Percentiles rank a stretch among this genome's conserved stretches.
Evolutionary conservation across 208 protist species (phyloP).

Genomic region (Crithidia acanthocephali): DNA sequence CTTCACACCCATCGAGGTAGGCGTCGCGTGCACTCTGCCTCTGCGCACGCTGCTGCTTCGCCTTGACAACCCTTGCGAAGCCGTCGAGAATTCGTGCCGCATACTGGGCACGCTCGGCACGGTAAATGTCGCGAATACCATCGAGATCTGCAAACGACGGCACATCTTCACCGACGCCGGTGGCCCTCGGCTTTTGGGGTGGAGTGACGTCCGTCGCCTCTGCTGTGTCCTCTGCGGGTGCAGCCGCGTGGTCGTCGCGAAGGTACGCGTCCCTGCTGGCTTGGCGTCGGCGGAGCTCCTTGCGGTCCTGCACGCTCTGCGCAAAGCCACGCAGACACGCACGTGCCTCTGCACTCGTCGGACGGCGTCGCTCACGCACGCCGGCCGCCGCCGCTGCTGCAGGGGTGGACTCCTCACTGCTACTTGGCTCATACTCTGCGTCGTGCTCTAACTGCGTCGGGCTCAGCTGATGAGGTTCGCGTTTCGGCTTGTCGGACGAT

Average conservation of each 20-base stretch:
- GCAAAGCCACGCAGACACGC: slow-evolving; percentile 17
- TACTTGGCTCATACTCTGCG: not conserved
- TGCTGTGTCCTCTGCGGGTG: not conserved
- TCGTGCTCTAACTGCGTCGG: not conserved
- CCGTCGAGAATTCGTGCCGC: slow-evolving; percentile 1
- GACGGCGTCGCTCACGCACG: not conserved
- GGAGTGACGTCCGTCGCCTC: not conserved
- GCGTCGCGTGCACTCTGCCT: slow-evolving; percentile 20
- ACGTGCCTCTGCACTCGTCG: slow-evolving; percentile 15
- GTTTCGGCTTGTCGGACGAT: not conserved
- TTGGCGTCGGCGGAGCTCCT: slow-evolving; percentile 14
- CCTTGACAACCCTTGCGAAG: slow-evolving; percentile 13
- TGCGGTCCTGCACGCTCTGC: not conserved
- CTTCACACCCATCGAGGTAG: slow-evolving; percentile 22
- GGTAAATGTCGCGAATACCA: slow-evolving; percentile 10
- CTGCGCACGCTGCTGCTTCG: slow-evolving; percentile 26
- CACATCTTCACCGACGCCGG: not conserved
- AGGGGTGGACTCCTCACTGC: not conserved
- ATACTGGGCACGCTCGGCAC: not conserved
- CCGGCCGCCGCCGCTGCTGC: not conserved
- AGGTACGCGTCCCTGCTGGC: slow-evolving; percentile 17
- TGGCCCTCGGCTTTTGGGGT: not conserved
- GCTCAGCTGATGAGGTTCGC: not conserved
- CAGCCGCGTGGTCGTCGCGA: not conserved
- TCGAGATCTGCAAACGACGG: slow-evolving; percentile 8